Evolutionary conservation across 495 filamentous ascomycete genomes (phyloP), one percentile per base, ranked within the genome.

Genomic region (Aspergillus coremiiformis): DNA sequence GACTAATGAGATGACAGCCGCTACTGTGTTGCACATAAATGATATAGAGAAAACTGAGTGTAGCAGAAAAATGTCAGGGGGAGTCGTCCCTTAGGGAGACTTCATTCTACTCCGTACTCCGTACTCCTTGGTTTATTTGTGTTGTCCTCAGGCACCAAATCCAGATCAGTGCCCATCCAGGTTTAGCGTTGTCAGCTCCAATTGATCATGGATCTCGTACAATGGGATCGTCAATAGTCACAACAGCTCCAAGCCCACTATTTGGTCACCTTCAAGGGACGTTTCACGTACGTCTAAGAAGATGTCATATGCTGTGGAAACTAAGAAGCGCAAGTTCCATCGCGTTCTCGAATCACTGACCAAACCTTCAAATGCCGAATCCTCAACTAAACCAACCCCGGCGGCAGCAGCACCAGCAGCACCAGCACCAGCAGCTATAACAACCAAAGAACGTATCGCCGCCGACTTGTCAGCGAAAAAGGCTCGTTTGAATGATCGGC

Each of bases 271-370:
- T 12, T 3, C 32, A 14, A n/a, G n/a, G 24, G 32, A 15, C 32
- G 32, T 15, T 14, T 11, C 17, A 21, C 37, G 15, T 7, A 20
- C 37, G 19, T 21, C 37, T 21, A 21, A 17, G 17, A 66, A 64
- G 15, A 76, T 82, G 66, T 77, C 78, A 10, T 78, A 77, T 60
- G 75, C 71, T 3, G 60, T 75, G 9, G 73, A 76, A 47, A 76
- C 76, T 7, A 80, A 78, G 46, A 80, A 80, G 59, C 71, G 77
- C 22, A 80, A 81, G 49, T 79, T 79, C 33, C 70, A 79, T 44
- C 70, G 70, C n/a, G 70, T 78, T 7, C 67, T 86, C 2, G 82
- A 85, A 49, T 72, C 70, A 14, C 71, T 78, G 30, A 68, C 75
- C 60, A 61, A 71, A 61, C 57, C 66, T 22, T 44, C 53, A 8